Percentiles rank a stretch among this genome's conserved stretches.
phyloP scores from a whole-genome alignment of 768 basidiomycete species.

The Gloeophyllum trabeum region DNA sequence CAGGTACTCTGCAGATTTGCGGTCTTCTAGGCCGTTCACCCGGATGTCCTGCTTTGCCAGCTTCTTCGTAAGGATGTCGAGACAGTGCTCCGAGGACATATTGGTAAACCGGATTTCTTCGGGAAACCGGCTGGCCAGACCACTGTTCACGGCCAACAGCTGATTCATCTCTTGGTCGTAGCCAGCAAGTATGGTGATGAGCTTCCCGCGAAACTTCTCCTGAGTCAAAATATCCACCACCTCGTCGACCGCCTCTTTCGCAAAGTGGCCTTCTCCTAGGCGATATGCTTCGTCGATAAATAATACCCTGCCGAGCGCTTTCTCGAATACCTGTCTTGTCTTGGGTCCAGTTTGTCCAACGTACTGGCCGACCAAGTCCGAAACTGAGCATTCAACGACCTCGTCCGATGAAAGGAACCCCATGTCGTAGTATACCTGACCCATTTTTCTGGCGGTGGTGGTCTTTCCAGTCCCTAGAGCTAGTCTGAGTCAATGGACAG shows the following conservation, averaged over 20 bases:
- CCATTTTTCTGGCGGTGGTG: constrained; percentile 49
- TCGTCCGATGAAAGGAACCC: constrained; percentile 36
- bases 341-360: constrained; percentile 68
- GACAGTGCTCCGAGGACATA: constrained; percentile 35
- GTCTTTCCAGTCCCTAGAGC: constrained; percentile 50
- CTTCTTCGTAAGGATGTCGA: constrained; percentile 35
- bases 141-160: constrained; percentile 46
- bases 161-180: constrained; percentile 59
- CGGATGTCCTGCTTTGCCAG: constrained; percentile 31
- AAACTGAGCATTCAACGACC: constrained; percentile 60
- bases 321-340: constrained; percentile 45
- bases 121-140: constrained; percentile 58
- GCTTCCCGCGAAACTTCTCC: constrained; percentile 40
- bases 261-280: constrained; percentile 47
- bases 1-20: constrained; percentile 15
- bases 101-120: constrained; percentile 45
- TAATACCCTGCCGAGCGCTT: constrained; percentile 54
- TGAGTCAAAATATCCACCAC: constrained; percentile 53
- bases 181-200: constrained; percentile 60
- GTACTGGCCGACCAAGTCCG: constrained; percentile 59
- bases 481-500: not conserved
- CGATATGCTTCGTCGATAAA: constrained; percentile 70
- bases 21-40: constrained; percentile 24
- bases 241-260: constrained; percentile 65
- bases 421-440: constrained; percentile 55